Conservation (phyloP, 2,329 filamentous ascomycete species). For the Stemphylium lycopersici region DNA sequence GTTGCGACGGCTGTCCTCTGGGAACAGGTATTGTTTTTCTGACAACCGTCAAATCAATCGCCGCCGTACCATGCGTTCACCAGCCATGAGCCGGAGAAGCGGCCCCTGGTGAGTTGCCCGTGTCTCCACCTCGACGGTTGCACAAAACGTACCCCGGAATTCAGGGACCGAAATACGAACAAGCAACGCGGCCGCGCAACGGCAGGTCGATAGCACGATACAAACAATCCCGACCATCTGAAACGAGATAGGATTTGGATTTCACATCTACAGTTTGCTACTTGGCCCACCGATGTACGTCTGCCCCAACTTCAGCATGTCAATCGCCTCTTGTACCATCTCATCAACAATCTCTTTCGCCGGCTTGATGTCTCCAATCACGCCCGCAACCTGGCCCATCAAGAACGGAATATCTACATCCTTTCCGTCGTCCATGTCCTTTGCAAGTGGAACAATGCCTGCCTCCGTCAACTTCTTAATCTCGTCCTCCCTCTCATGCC, state of each 20-base stretch:
- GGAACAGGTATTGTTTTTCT: neutral
- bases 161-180: constrained; percentile 1
- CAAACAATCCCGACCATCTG: neutral
- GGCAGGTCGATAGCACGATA: neutral
- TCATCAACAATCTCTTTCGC: constrained; percentile 85
- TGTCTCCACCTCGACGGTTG: constrained; percentile 2
- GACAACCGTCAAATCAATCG: too few species aligned
- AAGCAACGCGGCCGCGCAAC: neutral
- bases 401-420: constrained; percentile 86
- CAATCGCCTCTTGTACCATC: constrained; percentile 68
- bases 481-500: constrained; percentile 77
- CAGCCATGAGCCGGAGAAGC: neutral
- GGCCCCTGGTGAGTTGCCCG: neutral
- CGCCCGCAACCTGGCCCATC: constrained; percentile 91
- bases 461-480: constrained; percentile 76
- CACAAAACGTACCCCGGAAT: constrained; percentile 1
- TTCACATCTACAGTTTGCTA: constrained; percentile 41
- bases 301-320: constrained; percentile 47
- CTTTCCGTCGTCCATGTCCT: constrained; percentile 81
- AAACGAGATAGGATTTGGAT: neutral
- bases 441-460: constrained; percentile 80
- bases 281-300: constrained; percentile 39
- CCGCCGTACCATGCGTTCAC: neutral
- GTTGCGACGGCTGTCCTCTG: neutral
- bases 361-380: constrained; percentile 77